These are phyloP conservation scores for Phytophthora sp. DNA, from an alignment of 352 stramenopile species.

Conservation along the genomic window DNA sequence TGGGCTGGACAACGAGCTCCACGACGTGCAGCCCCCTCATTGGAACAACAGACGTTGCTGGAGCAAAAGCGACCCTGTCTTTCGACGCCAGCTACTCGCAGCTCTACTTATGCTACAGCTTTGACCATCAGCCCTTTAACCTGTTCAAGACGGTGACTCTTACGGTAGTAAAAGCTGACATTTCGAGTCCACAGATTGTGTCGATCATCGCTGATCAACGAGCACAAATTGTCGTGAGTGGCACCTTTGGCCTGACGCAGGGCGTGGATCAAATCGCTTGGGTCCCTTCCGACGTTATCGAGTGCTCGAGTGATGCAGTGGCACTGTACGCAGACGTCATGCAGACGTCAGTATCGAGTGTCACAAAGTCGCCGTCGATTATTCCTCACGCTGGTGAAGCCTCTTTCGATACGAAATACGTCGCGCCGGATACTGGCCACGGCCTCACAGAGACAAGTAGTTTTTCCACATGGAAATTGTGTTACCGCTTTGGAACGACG, in stretches of 20 bases:
- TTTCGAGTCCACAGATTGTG: slow-evolving; percentile 55
- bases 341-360: slow-evolving; percentile 41
- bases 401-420: slow-evolving; percentile 47
- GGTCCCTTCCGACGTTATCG: slow-evolving; percentile 53
- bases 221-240: slow-evolving; percentile 41
- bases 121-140: slow-evolving; percentile 62
- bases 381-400: slow-evolving; percentile 47
- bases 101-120: slow-evolving; percentile 71
- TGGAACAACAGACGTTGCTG: slow-evolving; percentile 36
- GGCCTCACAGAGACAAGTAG: slow-evolving; percentile 12
- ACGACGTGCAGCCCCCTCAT: slow-evolving; percentile 47
- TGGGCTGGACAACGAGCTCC: slow-evolving; percentile 57
- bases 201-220: slow-evolving; percentile 63
- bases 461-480: slow-evolving; percentile 71
- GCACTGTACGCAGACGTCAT: slow-evolving; percentile 47
- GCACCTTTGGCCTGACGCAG: slow-evolving; percentile 68
- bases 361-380: slow-evolving; percentile 32
- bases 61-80: slow-evolving; percentile 35
- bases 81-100: slow-evolving; percentile 45
- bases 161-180: slow-evolving; percentile 47
- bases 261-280: slow-evolving; percentile 66
- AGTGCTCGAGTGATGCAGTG: slow-evolving; percentile 43
- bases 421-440: slow-evolving; percentile 29
- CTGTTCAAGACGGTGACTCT: slow-evolving; percentile 47
- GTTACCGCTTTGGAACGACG: slow-evolving; percentile 70